Percentiles rank a stretch among this genome's conserved stretches.
phyloP scores from a whole-genome alignment of 2,329 filamentous ascomycete genomes.

The Phaeophleospora eucalypticola region DNA sequence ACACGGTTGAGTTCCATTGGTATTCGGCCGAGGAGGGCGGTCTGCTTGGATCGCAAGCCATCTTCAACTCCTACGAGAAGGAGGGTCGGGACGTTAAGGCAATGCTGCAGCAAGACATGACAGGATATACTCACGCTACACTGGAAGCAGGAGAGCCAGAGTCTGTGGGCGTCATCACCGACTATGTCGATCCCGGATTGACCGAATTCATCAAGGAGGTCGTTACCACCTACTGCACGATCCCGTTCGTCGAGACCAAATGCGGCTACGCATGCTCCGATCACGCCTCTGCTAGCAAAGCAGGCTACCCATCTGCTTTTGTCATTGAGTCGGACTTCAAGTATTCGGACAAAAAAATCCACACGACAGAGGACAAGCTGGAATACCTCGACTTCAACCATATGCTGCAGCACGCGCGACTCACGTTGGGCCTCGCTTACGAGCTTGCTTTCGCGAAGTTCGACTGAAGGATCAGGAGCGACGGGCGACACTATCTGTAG shows the following conservation, averaged over 20 bases:
- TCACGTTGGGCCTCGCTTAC: conserved; percentile 79
- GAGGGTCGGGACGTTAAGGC: conserved; percentile 74
- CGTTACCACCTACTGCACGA: conserved; percentile 80
- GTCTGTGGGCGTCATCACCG: conserved; percentile 86
- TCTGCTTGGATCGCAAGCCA: conserved; percentile 79
- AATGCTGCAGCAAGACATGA: conserved; percentile 99
- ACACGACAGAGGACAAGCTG: conserved; percentile 65
- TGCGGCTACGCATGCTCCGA: conserved; percentile 79
- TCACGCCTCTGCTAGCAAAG: conserved; percentile 68
- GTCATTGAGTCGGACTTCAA: conserved; percentile 72
- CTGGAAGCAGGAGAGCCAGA: conserved; percentile 77
- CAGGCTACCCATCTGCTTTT: conserved; percentile 70
- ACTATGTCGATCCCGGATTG: conserved; percentile 77
- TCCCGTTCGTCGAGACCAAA: conserved; percentile 81
- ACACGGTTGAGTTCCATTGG: conserved; percentile 96
- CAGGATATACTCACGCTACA: conserved; percentile 78
- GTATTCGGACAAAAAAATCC: conserved; percentile 60
- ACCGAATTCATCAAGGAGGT: conserved; percentile 89
- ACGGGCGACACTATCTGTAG: background rate
- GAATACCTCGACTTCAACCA: conserved; percentile 77
- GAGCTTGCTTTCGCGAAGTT: conserved; percentile 78
- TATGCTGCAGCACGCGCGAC: conserved; percentile 83
- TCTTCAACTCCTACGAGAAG: conserved; percentile 78
- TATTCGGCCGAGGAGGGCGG: conserved; percentile 89
- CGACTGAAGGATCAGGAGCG: conserved; percentile 31